Evolutionary conservation across 257 asterid genomes (phyloP).

Genomic region (Capsicum pubescens): DNA sequence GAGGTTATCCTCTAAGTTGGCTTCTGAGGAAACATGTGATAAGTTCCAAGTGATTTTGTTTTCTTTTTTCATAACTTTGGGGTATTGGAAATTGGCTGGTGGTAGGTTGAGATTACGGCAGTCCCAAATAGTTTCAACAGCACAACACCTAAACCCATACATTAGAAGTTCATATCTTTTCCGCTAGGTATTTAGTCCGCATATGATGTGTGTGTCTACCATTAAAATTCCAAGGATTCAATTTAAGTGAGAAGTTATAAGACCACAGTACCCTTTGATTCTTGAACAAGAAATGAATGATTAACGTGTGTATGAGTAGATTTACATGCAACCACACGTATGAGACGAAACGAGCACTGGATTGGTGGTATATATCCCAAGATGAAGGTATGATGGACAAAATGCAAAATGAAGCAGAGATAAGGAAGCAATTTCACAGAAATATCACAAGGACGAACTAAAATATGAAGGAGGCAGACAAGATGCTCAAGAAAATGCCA

Average conservation of each 20-base stretch:
- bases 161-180: constrained; percentile 9
- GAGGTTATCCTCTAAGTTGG: constrained; percentile 2
- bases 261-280: background rate
- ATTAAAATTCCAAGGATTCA: constrained; percentile 17
- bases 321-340: background rate
- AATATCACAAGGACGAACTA: background rate
- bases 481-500: background rate
- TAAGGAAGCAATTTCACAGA: constrained; percentile 1
- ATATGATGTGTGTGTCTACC: background rate
- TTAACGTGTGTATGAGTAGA: background rate
- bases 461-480: background rate
- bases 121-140: constrained; percentile 8
- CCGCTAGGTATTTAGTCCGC: constrained; percentile 7
- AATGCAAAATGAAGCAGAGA: background rate
- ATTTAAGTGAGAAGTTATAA: background rate
- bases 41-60: background rate
- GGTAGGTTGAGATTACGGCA: background rate
- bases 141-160: constrained; percentile 15
- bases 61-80: background rate
- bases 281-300: background rate
- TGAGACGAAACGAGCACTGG: background rate
- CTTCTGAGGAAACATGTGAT: constrained; percentile 5
- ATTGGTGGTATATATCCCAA: background rate
- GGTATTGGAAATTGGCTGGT: background rate
- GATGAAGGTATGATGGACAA: constrained; percentile 16